Evolutionary conservation across 768 basidiomycete genomes (phyloP).

Genomic region (Multifurca ochricompacta): DNA sequence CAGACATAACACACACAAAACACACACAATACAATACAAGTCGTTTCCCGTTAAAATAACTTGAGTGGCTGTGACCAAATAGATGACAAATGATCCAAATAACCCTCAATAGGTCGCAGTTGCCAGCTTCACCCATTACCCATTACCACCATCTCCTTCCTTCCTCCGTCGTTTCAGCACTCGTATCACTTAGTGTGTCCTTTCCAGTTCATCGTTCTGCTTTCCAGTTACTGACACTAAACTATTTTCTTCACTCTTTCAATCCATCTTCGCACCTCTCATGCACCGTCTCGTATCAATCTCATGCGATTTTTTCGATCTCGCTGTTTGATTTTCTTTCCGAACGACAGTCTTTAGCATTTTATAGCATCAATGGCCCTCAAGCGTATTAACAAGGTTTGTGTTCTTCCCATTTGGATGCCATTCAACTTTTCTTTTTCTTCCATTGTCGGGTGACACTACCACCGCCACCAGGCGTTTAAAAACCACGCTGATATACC

Average conservation of each 20-base stretch:
- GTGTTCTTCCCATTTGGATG: conserved; percentile 17
- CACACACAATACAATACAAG: too few relatives aligned
- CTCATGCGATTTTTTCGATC: conserved; percentile 34
- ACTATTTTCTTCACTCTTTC: background rate
- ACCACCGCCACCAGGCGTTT: conserved; percentile 1
- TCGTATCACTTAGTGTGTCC: conserved; percentile 25
- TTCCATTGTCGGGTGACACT: background rate
- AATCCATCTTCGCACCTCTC: background rate
- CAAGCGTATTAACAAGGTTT: conserved; percentile 99
- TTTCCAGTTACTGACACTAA: conserved; percentile 2
- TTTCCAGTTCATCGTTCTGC: background rate
- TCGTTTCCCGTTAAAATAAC: too few relatives aligned
- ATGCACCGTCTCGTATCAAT: conserved; percentile 10
- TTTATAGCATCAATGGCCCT: conserved; percentile 62
- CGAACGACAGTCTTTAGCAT: conserved; percentile 10
- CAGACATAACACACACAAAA: too few relatives aligned
- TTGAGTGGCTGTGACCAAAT: conserved; percentile 28
- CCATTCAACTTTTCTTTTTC: background rate
- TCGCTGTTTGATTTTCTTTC: conserved; percentile 26
- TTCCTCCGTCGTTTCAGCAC: conserved; percentile 27
- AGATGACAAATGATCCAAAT: conserved; percentile 33
- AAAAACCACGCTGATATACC: background rate
- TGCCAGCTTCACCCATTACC: conserved; percentile 23
- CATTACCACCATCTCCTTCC: conserved; percentile 22
- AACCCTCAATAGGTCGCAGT: conserved; percentile 23